phyloP scores from a whole-genome alignment of 2,329 filamentous ascomycete species.

The Mycogone perniciosa region DNA sequence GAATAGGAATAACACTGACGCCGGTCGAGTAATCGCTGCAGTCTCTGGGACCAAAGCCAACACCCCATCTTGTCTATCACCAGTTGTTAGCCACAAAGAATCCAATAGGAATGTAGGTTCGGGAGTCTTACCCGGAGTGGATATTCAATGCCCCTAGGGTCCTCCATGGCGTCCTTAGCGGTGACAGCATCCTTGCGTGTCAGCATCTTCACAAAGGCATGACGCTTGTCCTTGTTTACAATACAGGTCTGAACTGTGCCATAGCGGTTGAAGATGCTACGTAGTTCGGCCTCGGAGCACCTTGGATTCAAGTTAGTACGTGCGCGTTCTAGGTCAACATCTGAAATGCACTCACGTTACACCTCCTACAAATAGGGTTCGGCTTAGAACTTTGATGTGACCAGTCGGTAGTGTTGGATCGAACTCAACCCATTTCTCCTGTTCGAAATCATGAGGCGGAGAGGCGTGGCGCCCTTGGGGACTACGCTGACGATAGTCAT shows the following conservation, averaged over 20 bases:
- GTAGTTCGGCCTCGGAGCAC: constrained; percentile 74
- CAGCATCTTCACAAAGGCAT: constrained; percentile 98
- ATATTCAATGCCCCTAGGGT: constrained; percentile 63
- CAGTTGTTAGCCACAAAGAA: constrained; percentile 17
- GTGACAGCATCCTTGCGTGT: constrained; percentile 75
- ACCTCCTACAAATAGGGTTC: constrained; percentile 93
- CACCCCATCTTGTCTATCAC: constrained; percentile 85
- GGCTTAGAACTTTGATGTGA: constrained; percentile 86
- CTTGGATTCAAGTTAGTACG: constrained; percentile 32
- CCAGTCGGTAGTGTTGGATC: constrained; percentile 68
- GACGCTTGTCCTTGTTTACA: constrained; percentile 94
- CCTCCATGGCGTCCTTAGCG: constrained; percentile 85
- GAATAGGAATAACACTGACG: constrained; percentile 87
- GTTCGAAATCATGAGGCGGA: constrained; percentile 35
- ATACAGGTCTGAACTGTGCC: constrained; percentile 95
- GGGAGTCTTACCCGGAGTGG: constrained; percentile 58
- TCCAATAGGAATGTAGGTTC: no score
- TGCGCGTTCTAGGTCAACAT: background rate
- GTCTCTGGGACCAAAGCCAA: constrained; percentile 92
- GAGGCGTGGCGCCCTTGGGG: constrained; percentile 63
- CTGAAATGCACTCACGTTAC: constrained; percentile 61
- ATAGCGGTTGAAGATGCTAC: constrained; percentile 71
- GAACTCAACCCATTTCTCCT: constrained; percentile 68
- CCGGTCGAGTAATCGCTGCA: constrained; percentile 94
- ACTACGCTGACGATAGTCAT: constrained; percentile 83